These are phyloP conservation scores for Drosera capensis DNA, from an alignment of 148 eudicot species.

Conservation along the genomic window DNA sequence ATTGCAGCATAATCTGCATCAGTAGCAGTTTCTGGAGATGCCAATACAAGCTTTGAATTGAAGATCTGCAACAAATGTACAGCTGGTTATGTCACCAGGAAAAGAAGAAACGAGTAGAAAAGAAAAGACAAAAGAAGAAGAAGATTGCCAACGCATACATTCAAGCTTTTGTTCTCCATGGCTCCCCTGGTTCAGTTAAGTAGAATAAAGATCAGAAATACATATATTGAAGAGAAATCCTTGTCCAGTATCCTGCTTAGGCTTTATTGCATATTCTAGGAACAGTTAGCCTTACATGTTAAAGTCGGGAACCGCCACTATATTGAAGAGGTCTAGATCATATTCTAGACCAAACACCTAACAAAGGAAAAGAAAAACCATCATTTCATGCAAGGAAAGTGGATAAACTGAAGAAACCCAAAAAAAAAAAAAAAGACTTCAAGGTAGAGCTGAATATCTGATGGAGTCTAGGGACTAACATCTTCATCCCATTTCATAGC, in stretches of 20 bases:
- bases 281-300: constrained; percentile 49
- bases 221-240: no score
- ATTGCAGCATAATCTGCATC: constrained; percentile 96
- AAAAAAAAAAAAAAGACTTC: not conserved
- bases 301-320: constrained; percentile 98
- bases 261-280: not conserved
- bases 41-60: constrained; percentile 96
- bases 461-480: constrained; percentile 26
- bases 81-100: no score
- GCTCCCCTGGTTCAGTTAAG: constrained; percentile 66
- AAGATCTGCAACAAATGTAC: no score
- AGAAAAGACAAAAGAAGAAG: no score
- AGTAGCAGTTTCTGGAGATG: constrained; percentile 96
- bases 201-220: not conserved
- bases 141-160: no score
- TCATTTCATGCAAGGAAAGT: not conserved
- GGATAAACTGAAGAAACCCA: no score
- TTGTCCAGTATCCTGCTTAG: no score
- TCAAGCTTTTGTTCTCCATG: constrained; percentile 97
- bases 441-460: not conserved
- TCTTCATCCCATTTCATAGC: constrained; percentile 99
- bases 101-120: no score
- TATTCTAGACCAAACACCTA: constrained; percentile 97
- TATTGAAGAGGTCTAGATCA: constrained; percentile 88
- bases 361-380: not conserved